Evolutionary conservation across 345 rosid genomes (phyloP).

Genomic region (Gossypium raimondii): DNA sequence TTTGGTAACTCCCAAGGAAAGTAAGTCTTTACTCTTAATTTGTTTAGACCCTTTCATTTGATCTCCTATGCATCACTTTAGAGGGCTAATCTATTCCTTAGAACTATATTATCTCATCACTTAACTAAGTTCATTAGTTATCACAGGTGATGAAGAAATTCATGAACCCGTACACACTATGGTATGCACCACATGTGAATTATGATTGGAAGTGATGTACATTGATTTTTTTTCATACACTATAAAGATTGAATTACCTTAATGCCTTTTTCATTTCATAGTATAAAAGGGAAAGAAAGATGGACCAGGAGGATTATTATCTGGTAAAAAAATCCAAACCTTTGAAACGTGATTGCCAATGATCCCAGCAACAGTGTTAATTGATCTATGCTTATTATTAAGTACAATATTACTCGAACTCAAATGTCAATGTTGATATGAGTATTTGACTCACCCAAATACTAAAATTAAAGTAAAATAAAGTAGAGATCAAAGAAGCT

Average conservation of each 20-base stretch:
- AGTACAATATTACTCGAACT: no score
- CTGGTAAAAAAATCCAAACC: not conserved
- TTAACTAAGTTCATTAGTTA: not conserved
- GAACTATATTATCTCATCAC: not conserved
- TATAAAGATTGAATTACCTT: not conserved
- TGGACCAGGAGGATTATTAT: no score
- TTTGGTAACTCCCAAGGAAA: not conserved
- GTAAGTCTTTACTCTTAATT: not conserved
- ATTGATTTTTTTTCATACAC: not conserved
- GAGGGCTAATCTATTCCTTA: not conserved
- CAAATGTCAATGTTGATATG: no score
- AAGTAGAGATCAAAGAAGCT: no score
- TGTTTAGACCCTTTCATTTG: no score
- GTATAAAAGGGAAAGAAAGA: not conserved
- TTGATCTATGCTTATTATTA: not conserved
- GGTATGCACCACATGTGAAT: not conserved
- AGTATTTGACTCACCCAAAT: no score
- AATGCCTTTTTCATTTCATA: not conserved
- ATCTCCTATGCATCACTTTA: no score
- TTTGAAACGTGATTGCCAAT: not conserved
- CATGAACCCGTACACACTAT: not conserved
- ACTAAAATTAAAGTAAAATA: no score
- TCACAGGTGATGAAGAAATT: not conserved
- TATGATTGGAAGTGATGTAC: not conserved
- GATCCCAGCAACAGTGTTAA: not conserved